Evolutionary conservation across 2,329 filamentous ascomycete genomes (phyloP), one percentile per base, ranked within the genome.

Genomic region (Aspergillus bombycis): DNA sequence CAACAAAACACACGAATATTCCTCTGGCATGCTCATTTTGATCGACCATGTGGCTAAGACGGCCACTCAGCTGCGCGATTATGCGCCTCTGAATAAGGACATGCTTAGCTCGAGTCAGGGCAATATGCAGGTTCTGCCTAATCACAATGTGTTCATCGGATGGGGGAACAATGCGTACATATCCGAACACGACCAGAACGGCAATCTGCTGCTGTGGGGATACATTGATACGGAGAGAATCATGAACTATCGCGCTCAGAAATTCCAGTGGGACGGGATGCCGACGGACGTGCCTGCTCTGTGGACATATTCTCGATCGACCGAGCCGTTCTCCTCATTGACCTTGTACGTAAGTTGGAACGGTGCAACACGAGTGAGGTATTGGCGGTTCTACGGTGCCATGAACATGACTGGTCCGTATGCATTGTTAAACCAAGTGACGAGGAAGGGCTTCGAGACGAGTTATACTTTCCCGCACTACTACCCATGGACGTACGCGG

Each of bases 191-290:
- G 71, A 74, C 26, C 70, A 72, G n/a, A 67, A 76, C 10, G 79
- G 77, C 12, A 75, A 76, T 26, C 60, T 80, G 5, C 62, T 80
- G 4, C 73, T 78, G 57, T 79, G 77, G 74, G 78, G 74, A 2
- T 68, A 68, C 28, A 71, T 81, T 56, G 75, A 73, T 50, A 68
- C 70, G 43, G 70, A 70, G 8, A 66, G 67, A 6, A 74, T 77
- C 54, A 80, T 79, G 79, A 80, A 78, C 67, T 80, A 80, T 62
- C 78, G 79, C 0, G 77, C 76, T 0, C 71, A 75, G 67, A 81
- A 81, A 61, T 80, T 78, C 66, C 70, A 77, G 45, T 81, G 79
- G 79, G 75, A 79, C 3, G 77, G 75, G 2, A 71, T 73, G 28
- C 79, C 79, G 4, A 76, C 74, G 30, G 78, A 79, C 53, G 74